These are phyloP conservation scores for Thelonectria rubi DNA, from an alignment of 2,329 filamentous ascomycete genomes.

Conservation along the genomic window DNA sequence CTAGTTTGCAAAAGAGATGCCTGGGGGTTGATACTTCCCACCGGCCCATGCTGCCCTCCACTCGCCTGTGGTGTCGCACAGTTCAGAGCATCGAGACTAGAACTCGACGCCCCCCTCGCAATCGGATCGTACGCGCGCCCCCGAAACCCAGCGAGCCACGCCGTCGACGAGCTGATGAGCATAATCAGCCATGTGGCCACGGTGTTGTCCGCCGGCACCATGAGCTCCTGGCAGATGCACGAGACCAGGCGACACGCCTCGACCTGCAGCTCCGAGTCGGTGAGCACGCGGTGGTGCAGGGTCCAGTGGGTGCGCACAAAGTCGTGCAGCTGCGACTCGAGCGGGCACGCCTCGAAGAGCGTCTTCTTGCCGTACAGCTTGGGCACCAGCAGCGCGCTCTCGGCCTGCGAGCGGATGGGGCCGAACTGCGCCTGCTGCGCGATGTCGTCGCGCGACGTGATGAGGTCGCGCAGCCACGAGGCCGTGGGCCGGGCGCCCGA, in stretches of 20 bases:
- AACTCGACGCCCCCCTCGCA: slow-evolving; percentile 23
- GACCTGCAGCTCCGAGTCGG: slow-evolving; percentile 19
- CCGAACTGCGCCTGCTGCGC: slow-evolving; percentile 15
- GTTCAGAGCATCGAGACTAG: slow-evolving; percentile 25
- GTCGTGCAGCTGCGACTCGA: slow-evolving; percentile 10
- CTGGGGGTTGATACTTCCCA: background rate
- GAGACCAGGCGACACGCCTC: slow-evolving; percentile 19
- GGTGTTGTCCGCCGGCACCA: slow-evolving; percentile 11
- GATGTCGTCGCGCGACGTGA: slow-evolving; percentile 18
- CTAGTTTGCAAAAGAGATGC: background rate
- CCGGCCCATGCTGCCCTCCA: background rate
- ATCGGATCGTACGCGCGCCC: slow-evolving; percentile 2
- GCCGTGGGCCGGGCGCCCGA: background rate
- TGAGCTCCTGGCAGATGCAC: background rate
- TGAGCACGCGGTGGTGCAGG: slow-evolving; percentile 1
- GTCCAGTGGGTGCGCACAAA: slow-evolving; percentile 6
- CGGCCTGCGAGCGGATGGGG: slow-evolving; percentile 12
- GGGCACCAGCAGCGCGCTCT: slow-evolving; percentile 6
- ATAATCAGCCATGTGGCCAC: slow-evolving; percentile 14
- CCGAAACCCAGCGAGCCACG: slow-evolving; percentile 9
- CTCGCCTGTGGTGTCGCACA: background rate
- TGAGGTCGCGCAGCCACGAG: slow-evolving; percentile 29
- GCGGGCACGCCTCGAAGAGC: slow-evolving; percentile 14
- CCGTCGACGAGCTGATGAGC: slow-evolving; percentile 11
- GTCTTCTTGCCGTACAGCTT: slow-evolving; percentile 12